Conservation (phyloP, 192 early-diverging fungal genomes). For the Phlyctochytrium planicorne region DNA sequence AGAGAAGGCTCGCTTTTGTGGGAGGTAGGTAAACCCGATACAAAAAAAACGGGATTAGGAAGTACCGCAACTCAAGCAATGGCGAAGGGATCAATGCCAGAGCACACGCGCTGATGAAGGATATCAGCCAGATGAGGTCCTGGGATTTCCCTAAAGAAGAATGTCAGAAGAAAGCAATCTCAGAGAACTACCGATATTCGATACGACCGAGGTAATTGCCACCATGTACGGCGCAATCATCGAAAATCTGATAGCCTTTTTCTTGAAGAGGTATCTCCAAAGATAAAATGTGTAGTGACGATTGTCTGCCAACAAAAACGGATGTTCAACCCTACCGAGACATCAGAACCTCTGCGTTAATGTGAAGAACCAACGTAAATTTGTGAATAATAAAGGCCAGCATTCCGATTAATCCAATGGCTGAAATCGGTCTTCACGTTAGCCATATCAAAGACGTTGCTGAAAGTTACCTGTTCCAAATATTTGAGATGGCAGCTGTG, state of each 20-base stretch:
- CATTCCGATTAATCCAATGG: too few relatives aligned
- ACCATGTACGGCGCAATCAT: too few relatives aligned
- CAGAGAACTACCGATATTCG: conserved; percentile 7
- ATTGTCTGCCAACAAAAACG: conserved; percentile 92
- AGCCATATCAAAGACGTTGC: too few relatives aligned
- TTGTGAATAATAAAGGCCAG: conserved; percentile 13
- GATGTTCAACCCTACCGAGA: conserved; percentile 73
- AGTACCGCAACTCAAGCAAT: conserved; percentile 94
- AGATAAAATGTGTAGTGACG: conserved; percentile 95
- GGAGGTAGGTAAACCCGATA: not conserved
- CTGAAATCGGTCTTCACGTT: too few relatives aligned
- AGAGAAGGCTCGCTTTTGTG: not conserved
- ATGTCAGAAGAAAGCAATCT: not conserved
- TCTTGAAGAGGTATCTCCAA: conserved; percentile 81
- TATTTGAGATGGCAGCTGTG: too few relatives aligned
- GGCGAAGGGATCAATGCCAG: conserved; percentile 86
- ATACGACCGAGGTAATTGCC: conserved; percentile 11
- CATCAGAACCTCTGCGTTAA: not conserved
- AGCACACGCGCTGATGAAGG: conserved; percentile 50
- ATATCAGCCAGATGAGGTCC: conserved; percentile 53
- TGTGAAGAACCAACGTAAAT: conserved; percentile 28
- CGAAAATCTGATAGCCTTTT: too few relatives aligned
- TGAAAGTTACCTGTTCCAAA: too few relatives aligned
- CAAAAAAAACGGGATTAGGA: conserved; percentile 70
- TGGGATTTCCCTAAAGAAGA: conserved; percentile 36